Evolutionary conservation across 306 rosid species (phyloP), one percentile per base, ranked within the genome.

Genomic region (Ochetophila trinervis): DNA sequence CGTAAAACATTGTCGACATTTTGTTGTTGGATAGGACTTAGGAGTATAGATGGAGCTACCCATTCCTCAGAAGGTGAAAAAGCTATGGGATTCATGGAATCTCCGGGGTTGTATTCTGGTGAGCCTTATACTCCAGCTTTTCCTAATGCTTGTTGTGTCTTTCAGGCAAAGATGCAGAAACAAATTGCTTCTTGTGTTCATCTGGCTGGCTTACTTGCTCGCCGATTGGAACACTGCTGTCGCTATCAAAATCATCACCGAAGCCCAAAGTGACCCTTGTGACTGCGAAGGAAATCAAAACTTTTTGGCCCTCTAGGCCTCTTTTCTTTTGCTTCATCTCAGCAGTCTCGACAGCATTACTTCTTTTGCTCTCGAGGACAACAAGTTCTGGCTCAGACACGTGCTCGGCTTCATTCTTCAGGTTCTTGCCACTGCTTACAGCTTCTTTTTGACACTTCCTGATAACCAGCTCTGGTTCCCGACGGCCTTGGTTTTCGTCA

Each of bases 11-110:
- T 27, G n/a, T n/a, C n/a, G n/a, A n/a, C n/a, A n/a, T n/a, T n/a
- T n/a, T n/a, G n/a, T n/a, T n/a, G n/a, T n/a, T n/a, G n/a, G n/a
- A n/a, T n/a, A n/a, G n/a, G n/a, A n/a, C n/a, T n/a, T n/a, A n/a
- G n/a, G n/a, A n/a, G n/a, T n/a, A n/a, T n/a, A n/a, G n/a, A 63
- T 79, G 78, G 65, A 54, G 6, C 40, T 57, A 44, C 55, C 75
- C 2, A 68, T 83, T 13, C 79, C 81, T 8, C 6, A 4, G 10
- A 9, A 2, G 8, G 49, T 80, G 34, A 62, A 72, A 69, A 59
- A 30, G 52, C 7, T 68, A 34, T 84, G 85, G 83, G 74, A 72
- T 22, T 21, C 0, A 66, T 84, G 88, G 88, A 75, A 84, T 62
- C 71, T 80, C 49, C 69, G 85, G 22, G 57, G 49, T 8, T 57